A percentile compares a stretch with the other conserved stretches of the same genome.
Conservation (phyloP, 2,329 filamentous ascomycete species). For the Trichoderma guizhouense region DNA sequence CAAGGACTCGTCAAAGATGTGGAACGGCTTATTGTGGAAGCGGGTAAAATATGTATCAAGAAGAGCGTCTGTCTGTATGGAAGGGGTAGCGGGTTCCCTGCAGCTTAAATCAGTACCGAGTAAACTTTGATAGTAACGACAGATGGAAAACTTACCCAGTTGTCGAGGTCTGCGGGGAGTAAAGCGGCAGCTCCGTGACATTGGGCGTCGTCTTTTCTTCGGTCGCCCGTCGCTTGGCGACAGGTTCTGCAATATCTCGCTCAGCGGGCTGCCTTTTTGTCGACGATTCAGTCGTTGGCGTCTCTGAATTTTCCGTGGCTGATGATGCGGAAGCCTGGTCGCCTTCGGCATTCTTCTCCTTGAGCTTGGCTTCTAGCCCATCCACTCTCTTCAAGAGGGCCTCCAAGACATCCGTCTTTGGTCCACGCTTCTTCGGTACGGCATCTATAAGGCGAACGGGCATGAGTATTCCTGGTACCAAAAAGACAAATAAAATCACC, state of each 20-base stretch:
- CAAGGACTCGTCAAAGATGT: conserved; percentile 73
- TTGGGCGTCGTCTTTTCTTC: conserved; percentile 32
- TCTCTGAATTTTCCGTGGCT: conserved; percentile 23
- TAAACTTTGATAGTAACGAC: neutral
- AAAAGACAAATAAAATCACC: neutral
- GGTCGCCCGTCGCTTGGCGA: conserved; percentile 39
- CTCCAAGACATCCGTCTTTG: conserved; percentile 85
- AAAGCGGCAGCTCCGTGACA: conserved; percentile 14
- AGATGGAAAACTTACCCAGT: neutral
- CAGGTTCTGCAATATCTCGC: conserved; percentile 29
- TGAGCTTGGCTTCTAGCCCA: conserved; percentile 75
- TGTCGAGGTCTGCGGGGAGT: conserved; percentile 8
- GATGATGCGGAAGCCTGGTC: conserved; percentile 23
- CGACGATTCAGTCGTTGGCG: neutral
- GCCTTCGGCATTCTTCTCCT: conserved; percentile 56
- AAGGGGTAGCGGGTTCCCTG: conserved; percentile 46
- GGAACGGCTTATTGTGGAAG: conserved; percentile 78
- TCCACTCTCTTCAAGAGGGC: conserved; percentile 81
- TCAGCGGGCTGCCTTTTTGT: neutral
- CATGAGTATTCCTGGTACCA: neutral
- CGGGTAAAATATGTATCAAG: conserved; percentile 77
- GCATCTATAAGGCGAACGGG: conserved; percentile 52
- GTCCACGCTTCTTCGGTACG: conserved; percentile 83
- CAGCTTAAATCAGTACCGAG: neutral
- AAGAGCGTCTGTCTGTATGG: conserved; percentile 57